A percentile compares a stretch with the other conserved stretches of the same genome.
Conservation (phyloP, 2,329 filamentous ascomycete genomes). For the Rachicladosporium sp. region DNA sequence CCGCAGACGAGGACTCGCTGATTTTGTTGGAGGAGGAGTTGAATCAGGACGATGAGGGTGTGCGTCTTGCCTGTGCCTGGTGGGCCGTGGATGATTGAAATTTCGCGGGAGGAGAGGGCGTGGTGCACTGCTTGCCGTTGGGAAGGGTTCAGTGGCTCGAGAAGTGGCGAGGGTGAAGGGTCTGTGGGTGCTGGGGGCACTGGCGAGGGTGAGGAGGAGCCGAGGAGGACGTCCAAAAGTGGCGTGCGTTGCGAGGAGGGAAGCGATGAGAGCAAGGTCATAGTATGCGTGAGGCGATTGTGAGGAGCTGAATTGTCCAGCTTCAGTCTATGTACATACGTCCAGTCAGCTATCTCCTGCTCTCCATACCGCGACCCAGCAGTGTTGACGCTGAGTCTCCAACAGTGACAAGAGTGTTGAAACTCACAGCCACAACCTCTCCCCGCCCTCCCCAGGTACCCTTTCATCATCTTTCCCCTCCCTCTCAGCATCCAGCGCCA, state of each 20-base stretch:
- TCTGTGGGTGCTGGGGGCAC: constrained; percentile 31
- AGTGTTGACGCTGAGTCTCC: not conserved
- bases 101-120: constrained; percentile 65
- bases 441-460: constrained; percentile 26
- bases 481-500: constrained; percentile 47
- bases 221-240: constrained; percentile 50
- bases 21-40: constrained; percentile 68
- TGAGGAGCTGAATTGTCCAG: constrained; percentile 55
- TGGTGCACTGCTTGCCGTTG: constrained; percentile 61
- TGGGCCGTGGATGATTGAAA: constrained; percentile 86
- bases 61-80: constrained; percentile 96
- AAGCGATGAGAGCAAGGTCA: constrained; percentile 46
- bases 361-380: constrained; percentile 1
- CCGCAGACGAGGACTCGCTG: constrained; percentile 83
- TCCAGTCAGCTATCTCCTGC: constrained; percentile 21
- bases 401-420: constrained; percentile 1
- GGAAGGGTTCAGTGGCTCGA: constrained; percentile 46
- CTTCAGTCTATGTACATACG: constrained; percentile 40
- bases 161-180: constrained; percentile 38
- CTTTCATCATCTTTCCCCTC: constrained; percentile 44
- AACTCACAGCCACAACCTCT: constrained; percentile 51
- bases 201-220: constrained; percentile 42
- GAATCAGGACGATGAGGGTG: constrained; percentile 85
- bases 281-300: constrained; percentile 53
- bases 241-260: constrained; percentile 42